Evolutionary conservation across 2,329 filamentous ascomycete species (phyloP).

Genomic region (Cordyceps cateniannulata): DNA sequence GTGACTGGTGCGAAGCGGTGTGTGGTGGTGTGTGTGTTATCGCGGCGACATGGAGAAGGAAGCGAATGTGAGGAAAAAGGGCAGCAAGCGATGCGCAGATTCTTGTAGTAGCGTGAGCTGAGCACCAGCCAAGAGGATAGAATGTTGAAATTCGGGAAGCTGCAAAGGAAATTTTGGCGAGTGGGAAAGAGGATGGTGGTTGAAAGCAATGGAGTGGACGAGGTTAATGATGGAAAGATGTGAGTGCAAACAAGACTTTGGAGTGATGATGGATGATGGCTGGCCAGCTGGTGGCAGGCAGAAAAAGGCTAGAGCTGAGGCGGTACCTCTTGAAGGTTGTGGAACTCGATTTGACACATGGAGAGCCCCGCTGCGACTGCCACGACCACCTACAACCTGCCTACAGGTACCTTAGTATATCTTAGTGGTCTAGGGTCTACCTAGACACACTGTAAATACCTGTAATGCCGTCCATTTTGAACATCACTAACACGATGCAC

Average conservation of each 20-base stretch:
- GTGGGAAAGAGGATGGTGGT: background rate
- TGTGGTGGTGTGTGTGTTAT: background rate
- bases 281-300: too few relatives aligned
- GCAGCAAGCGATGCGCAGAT: background rate
- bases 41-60: constrained; percentile 8
- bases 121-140: background rate
- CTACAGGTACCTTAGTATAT: too few relatives aligned
- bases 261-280: too few relatives aligned
- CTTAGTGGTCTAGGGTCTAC: too few relatives aligned
- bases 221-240: background rate
- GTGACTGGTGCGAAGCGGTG: constrained; percentile 6
- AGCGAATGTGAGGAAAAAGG: constrained; percentile 6
- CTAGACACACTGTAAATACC: too few relatives aligned
- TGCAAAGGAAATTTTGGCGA: background rate
- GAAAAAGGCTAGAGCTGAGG: too few relatives aligned
- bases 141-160: background rate
- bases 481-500: too few relatives aligned
- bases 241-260: background rate
- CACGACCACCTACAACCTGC: too few relatives aligned
- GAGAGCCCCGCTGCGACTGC: background rate
- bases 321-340: too few relatives aligned
- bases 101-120: background rate
- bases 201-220: background rate
- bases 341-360: too few relatives aligned
- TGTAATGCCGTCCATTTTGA: too few relatives aligned